Evolutionary conservation across 176 grass and related monocot genomes (phyloP).

Genomic region (Avena eriantha): DNA sequence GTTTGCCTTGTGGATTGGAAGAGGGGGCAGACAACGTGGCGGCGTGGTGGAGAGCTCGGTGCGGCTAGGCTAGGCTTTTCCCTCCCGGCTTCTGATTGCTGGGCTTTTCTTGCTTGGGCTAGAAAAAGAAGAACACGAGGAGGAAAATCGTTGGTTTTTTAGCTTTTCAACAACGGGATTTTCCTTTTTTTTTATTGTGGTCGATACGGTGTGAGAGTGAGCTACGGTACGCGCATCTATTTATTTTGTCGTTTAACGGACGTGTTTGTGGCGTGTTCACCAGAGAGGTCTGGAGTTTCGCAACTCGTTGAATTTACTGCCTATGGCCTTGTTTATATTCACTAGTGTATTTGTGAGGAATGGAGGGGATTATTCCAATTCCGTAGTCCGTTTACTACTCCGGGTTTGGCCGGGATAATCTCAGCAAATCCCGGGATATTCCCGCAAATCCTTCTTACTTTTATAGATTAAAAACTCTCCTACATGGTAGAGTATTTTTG

Average conservation of each 20-base stretch:
- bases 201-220: constrained; percentile 10
- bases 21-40: constrained; percentile 33
- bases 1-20: constrained; percentile 21
- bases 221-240: not conserved
- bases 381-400: no score
- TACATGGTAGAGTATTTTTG: no score
- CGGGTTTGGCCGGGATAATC: no score
- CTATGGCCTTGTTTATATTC: no score
- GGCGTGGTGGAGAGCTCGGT: constrained; percentile 36
- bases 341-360: no score
- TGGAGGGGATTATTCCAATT: no score
- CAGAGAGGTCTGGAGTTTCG: constrained; percentile 1
- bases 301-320: not conserved
- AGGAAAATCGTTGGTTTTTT: constrained; percentile 32
- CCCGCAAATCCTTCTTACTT: no score
- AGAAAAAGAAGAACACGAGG: constrained; percentile 44
- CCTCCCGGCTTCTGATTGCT: constrained; percentile 8
- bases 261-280: constrained; percentile 38
- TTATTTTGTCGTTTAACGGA: constrained; percentile 34
- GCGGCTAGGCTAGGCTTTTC: constrained; percentile 49
- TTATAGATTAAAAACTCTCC: no score
- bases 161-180: constrained; percentile 5
- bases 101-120: constrained; percentile 52
- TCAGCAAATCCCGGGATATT: no score
- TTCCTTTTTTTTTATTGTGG: constrained; percentile 24